Evolutionary conservation across 129 eudicot genomes (phyloP), one percentile per base, ranked within the genome.

Genomic region (Pseudognaphalium luteoalbum): DNA sequence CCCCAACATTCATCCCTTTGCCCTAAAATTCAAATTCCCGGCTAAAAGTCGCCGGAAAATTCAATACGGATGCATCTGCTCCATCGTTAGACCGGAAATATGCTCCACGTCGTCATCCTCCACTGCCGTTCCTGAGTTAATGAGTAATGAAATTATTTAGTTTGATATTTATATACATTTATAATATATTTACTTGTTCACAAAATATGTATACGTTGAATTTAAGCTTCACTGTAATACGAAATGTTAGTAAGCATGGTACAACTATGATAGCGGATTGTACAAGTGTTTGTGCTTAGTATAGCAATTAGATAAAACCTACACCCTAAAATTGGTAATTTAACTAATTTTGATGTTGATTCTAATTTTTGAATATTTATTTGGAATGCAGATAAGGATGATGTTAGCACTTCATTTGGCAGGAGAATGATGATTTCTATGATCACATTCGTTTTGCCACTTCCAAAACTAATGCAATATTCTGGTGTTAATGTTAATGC

Each of bases 391-490:
- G 60, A 73, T 73, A 79, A 80, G 75, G 58, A 64, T 79, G 66
- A 70, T 54, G 73, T 29, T 33, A 25, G 51, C 73, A 68, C 60
- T 58, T 77, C 86, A 70, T 74, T 75, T 78, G 83, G 92, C 63
- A 87, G 97, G 87, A 88, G 94, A 81, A 78, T 68, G 72, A 64
- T 85, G 54, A 35, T 84, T 54, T 86, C 80, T 65, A 50, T 82
- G 82, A 21, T 93, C 19, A 60, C 89, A 51, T 75, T 86, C 59
- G 76, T 92, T 71, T 61, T 88, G 56, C 87, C 88, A 76, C 60
- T 84, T 42, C 82, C 79, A 54, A 75, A 51, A 76, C 30, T 68
- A 79, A 29, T 44, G 10, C 79, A 50, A 52, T 47, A 22, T 57
- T 73, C 66, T 71, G 73, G 20, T 30, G 85, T 80, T 76, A 75